Conservation (phyloP, 768 basidiomycete genomes). For the Coprinopsis marcescibilis region DNA sequence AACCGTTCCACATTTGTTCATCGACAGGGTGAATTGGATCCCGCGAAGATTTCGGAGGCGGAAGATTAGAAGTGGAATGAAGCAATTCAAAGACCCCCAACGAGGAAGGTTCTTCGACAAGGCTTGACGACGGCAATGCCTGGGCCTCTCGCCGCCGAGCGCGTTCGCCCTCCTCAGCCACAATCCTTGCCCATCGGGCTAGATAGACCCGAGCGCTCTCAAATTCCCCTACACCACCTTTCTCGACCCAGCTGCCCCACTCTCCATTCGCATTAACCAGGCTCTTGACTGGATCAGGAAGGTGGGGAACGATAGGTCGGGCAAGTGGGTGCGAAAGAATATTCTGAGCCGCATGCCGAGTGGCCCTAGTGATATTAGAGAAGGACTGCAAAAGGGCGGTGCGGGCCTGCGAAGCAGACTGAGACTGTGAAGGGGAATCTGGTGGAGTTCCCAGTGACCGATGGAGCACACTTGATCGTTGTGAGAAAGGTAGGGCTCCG, state of each 20-base stretch:
- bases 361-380: conserved; percentile 89
- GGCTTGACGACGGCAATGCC: conserved; percentile 43
- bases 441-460: conserved; percentile 62
- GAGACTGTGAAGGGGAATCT: conserved; percentile 24
- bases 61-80: conserved; percentile 72
- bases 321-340: conserved; percentile 94
- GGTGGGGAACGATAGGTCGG: conserved; percentile 91
- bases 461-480: conserved; percentile 73
- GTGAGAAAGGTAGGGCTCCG: conserved; percentile 44
- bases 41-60: conserved; percentile 77
- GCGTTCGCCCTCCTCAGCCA: conserved; percentile 96
- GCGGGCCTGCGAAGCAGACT: conserved; percentile 62
- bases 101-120: conserved; percentile 61
- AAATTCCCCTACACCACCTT: conserved; percentile 90
- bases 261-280: conserved; percentile 89
- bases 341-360: conserved; percentile 90
- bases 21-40: conserved; percentile 77
- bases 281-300: conserved; percentile 90
- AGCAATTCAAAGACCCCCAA: conserved; percentile 86
- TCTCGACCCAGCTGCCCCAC: conserved; percentile 92
- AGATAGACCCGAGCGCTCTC: conserved; percentile 95
- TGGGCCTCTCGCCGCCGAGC: conserved; percentile 78
- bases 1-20: conserved; percentile 63
- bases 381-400: conserved; percentile 88
- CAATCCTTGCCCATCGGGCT: conserved; percentile 93